Base-by-base conservation (phyloP, 2,329 filamentous ascomycete genomes). In the Albifimbria verrucaria region DNA sequence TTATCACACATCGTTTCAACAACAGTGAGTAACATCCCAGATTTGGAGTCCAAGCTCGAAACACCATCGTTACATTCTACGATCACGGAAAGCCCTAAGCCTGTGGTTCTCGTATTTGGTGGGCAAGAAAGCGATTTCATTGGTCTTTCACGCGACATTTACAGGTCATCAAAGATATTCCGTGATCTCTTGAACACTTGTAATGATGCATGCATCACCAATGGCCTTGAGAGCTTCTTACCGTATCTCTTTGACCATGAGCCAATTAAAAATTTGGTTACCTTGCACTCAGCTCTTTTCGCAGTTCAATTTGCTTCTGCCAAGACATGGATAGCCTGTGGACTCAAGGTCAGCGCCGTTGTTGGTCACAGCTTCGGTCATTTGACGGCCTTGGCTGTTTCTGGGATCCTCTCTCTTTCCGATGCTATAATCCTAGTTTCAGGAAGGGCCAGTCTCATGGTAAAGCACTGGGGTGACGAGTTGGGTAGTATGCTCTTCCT, bases 321-420 rank as follows among this genome's bases (percentile, higher is more conserved):
- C 0, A 57, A 54, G 50, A 53, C 52, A 23, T 74, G 72, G 72
- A 68, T 74, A 0, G 69, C 72, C 46, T 65, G 58, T 12, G 72
- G 73, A 2, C 4, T 62, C 7, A 11, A 56, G 25, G 41, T 52
- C 2, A 46, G 23, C 4, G 52, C 56, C 7, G 7, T 63, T 0
- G 63, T 76, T 0, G 74, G 74, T 3, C 72, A 77, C 54, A 72
- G 68, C 53, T 72, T 75, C 22, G 75, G 75, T 3, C 68, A 77
- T 58, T 59, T 77, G 5, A 69, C 69, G 0, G 72, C 72, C 0
- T 60, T 75, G 0, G 72, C 69, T 50, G 53, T 76, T 0, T 59
- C 71, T 0, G 67, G 68, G 1, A 56, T 59, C 0, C 49, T 76
- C 3, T 58, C 52, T 0, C 50, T 74, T 0, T 7, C 52, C 11